Percentiles rank a stretch among this genome's conserved stretches.
phyloP scores from a whole-genome alignment of 2,329 filamentous ascomycete species.

The Diplocarpon mali region DNA sequence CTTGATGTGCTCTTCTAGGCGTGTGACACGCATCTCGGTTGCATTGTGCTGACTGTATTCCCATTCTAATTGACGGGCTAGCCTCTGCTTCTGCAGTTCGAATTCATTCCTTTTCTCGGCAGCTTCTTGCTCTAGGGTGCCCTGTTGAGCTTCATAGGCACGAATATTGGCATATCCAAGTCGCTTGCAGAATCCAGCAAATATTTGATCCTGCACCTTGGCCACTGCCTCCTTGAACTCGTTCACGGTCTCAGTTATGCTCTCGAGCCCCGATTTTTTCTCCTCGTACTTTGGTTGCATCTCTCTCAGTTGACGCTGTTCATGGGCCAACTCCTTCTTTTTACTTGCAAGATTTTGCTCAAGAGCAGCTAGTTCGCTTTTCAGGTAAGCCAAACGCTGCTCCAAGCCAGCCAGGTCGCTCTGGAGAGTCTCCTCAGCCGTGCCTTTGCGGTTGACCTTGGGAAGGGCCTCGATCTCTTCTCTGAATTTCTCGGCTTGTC shows the following conservation, averaged over 20 bases:
- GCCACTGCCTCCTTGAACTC: conserved; percentile 55
- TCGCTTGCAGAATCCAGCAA: conserved; percentile 71
- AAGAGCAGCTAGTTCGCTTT: conserved; percentile 66
- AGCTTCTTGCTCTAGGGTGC: conserved; percentile 81
- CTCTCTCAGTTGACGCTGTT: conserved; percentile 62
- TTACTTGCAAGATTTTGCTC: conserved; percentile 79
- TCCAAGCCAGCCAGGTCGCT: conserved; percentile 72
- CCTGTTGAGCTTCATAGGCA: conserved; percentile 87
- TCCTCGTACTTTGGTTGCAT: conserved; percentile 68
- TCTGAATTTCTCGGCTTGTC: conserved; percentile 62
- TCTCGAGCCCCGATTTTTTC: conserved; percentile 57
- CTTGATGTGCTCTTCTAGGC: conserved; percentile 54
- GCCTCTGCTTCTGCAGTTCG: conserved; percentile 66
- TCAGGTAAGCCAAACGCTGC: conserved; percentile 58
- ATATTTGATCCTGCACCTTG: conserved; percentile 79
- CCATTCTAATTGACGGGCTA: conserved; percentile 52
- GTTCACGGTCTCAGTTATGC: conserved; percentile 43
- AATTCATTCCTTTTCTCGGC: conserved; percentile 81
- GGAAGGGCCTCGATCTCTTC: conserved; percentile 73
- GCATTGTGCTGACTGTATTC: conserved; percentile 41
- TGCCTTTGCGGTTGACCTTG: conserved; percentile 61
- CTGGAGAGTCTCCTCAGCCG: conserved; percentile 71
- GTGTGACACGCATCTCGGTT: conserved; percentile 57
- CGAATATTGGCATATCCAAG: conserved; percentile 84
- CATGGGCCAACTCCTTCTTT: conserved; percentile 66